Base-by-base conservation (phyloP, 805 yeast genomes). In the Nakazawaea holstii region DNA sequence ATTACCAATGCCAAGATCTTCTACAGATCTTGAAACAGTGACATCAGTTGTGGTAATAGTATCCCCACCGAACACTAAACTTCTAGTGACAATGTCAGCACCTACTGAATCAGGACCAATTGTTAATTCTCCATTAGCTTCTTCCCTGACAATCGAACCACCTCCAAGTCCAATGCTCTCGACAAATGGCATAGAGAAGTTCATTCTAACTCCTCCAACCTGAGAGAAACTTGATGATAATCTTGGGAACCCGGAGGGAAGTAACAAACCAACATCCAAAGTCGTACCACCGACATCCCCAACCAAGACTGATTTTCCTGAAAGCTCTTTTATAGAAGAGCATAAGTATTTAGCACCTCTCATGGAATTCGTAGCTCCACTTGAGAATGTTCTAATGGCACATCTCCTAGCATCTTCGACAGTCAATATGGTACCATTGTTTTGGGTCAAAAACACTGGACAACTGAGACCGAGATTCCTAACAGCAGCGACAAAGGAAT, bases 21-120 rank as follows among this genome's bases (percentile, higher is more conserved):
- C 50, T 28, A 44, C 29, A 7, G 53, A 48, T 27, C 31, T 40
- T 8, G 64, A 62, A 4, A 61, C 57, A 7, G 68, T 55, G 10
- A 73, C 61, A 55, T 65, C 70, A 7, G 78, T 62, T 2, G 77
- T 62, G 10, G 77, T 74, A 2, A 60, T 52, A 1, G 55, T 58
- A 9, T 58, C 54, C 31, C 79, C 79, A 30, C 77, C 77, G 59
- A 72, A 73, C 6, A 70, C 60, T 27, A 62, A 42, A 1, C 73
- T 63, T 49, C 60, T 58, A n/a, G 57, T 59, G 31, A 61, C 55
- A 24, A 70, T 67, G 28, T 73, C 74, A 38, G 64, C 53, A 11
- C 78, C 80, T 8, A 69, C 73, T n/a, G 78, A 72, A 45, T 73
- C 79, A 1, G 80, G 79, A 3, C 79, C 79, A 38, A 74, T 60